Percentiles rank a stretch among this genome's conserved stretches.
Evolutionary conservation across 129 eudicot species (phyloP).

Genomic region (Centrapalus pauciflorus): DNA sequence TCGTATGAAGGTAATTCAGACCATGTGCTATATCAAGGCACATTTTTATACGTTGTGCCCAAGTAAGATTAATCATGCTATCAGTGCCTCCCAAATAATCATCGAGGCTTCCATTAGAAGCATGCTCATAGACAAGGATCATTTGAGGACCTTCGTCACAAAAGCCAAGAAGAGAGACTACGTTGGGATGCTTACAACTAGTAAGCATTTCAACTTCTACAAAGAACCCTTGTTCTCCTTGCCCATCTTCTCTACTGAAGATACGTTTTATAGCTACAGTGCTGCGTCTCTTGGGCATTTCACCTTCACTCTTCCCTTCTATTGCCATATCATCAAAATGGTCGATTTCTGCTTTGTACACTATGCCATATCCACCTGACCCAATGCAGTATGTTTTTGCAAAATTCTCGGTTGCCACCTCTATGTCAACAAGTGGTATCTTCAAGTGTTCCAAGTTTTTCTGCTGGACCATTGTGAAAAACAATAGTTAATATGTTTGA

Average conservation of each 20-base stretch:
- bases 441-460: not conserved
- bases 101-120: conserved; percentile 2
- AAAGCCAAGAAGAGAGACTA: not conserved
- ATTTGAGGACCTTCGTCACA: not conserved
- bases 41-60: not conserved
- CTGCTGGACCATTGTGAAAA: not conserved
- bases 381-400: not conserved
- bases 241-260: no score
- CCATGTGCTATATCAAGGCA: not conserved
- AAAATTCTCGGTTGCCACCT: not conserved
- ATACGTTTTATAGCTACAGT: not conserved
- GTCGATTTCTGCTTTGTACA: conserved; percentile 1
- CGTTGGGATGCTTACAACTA: no score
- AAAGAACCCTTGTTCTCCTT: no score
- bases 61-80: not conserved
- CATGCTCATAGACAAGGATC: not conserved
- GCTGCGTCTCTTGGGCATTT: not conserved
- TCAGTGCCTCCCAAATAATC: not conserved
- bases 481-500: not conserved
- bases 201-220: no score
- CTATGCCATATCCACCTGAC: conserved; percentile 4
- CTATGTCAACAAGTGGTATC: not conserved
- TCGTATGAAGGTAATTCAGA: conserved; percentile 1
- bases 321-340: not conserved
- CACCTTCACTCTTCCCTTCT: not conserved